phyloP scores from a whole-genome alignment of 1,139 yeast genomes.

The Debaryomyces nepalensis region DNA sequence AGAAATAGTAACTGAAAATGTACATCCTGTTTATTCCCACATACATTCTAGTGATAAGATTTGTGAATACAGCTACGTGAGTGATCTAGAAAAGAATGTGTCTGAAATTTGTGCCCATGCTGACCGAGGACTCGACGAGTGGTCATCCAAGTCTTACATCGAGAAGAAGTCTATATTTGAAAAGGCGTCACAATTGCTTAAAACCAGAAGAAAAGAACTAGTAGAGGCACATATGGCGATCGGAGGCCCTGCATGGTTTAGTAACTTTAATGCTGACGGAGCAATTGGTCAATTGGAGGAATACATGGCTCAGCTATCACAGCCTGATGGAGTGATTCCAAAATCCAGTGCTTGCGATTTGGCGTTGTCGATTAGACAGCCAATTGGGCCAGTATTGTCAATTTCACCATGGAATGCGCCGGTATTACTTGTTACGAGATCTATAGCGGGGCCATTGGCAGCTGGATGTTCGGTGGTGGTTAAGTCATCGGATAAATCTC shows the following conservation, averaged over 20 bases:
- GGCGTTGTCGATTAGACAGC: constrained; percentile 38
- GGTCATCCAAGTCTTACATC: constrained; percentile 25
- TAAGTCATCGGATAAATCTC: constrained; percentile 45
- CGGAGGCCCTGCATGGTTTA: constrained; percentile 45
- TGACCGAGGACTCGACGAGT: constrained; percentile 31
- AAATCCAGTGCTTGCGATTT: constrained; percentile 27
- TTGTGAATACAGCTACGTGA: constrained; percentile 19
- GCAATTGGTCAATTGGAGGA: constrained; percentile 29
- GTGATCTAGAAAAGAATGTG: constrained; percentile 14
- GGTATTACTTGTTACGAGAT: constrained; percentile 40
- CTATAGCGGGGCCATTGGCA: constrained; percentile 48
- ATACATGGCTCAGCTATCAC: constrained; percentile 25
- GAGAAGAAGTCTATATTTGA: constrained; percentile 27
- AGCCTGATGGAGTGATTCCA: constrained; percentile 30
- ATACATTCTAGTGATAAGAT: constrained; percentile 15
- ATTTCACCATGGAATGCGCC: constrained; percentile 58
- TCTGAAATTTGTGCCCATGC: constrained; percentile 25
- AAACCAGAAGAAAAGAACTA: constrained; percentile 21
- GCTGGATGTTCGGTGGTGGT: constrained; percentile 56
- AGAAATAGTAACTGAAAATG: constrained; percentile 17
- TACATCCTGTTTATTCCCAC: constrained; percentile 21
- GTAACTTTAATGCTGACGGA: constrained; percentile 38
- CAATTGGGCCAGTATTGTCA: constrained; percentile 50
- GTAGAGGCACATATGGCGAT: constrained; percentile 35
- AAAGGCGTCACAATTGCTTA: constrained; percentile 23